phyloP scores from a whole-genome alignment of 2,329 filamentous ascomycete species.

The Pseudogymnoascus sp. region DNA sequence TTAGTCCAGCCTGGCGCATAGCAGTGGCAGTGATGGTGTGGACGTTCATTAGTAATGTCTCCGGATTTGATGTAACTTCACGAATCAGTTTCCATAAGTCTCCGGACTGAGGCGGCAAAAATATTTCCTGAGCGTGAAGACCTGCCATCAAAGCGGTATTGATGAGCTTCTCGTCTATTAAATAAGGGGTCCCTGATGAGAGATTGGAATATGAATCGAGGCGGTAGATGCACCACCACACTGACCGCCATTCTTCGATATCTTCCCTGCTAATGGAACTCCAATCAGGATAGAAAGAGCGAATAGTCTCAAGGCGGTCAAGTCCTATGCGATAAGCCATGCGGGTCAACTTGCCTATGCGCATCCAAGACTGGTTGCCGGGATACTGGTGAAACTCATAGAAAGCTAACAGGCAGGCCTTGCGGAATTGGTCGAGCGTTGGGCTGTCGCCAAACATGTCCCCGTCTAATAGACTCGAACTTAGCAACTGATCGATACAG shows the following conservation, averaged over 20 bases:
- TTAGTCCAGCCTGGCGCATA: constrained; percentile 23
- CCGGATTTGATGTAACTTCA: constrained; percentile 17
- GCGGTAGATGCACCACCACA: constrained; percentile 33
- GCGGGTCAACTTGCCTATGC: constrained; percentile 29
- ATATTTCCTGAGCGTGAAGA: neutral
- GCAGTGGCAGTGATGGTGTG: constrained; percentile 26
- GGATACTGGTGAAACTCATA: constrained; percentile 34
- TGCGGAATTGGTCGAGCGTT: constrained; percentile 26
- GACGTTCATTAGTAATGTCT: constrained; percentile 22
- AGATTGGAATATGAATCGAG: constrained; percentile 33
- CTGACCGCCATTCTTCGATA: constrained; percentile 30
- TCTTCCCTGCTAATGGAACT: constrained; percentile 24
- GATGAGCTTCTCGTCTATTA: constrained; percentile 26
- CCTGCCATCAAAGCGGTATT: constrained; percentile 24
- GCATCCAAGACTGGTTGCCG: constrained; percentile 28
- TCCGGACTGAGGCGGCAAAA: constrained; percentile 11
- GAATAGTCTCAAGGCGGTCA: constrained; percentile 29
- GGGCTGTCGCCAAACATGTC: constrained; percentile 7
- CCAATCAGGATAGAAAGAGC: constrained; percentile 23
- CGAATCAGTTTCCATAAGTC: constrained; percentile 14
- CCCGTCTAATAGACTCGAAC: constrained; percentile 14
- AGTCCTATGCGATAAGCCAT: constrained; percentile 30
- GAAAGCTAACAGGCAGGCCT: constrained; percentile 30
- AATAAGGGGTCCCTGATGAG: constrained; percentile 23
- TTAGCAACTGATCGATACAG: constrained; percentile 22